Percentiles rank a stretch among this genome's conserved stretches.
Evolutionary conservation across 2,329 filamentous ascomycete genomes (phyloP).

Genomic region (Decorospora gaudefroyi): DNA sequence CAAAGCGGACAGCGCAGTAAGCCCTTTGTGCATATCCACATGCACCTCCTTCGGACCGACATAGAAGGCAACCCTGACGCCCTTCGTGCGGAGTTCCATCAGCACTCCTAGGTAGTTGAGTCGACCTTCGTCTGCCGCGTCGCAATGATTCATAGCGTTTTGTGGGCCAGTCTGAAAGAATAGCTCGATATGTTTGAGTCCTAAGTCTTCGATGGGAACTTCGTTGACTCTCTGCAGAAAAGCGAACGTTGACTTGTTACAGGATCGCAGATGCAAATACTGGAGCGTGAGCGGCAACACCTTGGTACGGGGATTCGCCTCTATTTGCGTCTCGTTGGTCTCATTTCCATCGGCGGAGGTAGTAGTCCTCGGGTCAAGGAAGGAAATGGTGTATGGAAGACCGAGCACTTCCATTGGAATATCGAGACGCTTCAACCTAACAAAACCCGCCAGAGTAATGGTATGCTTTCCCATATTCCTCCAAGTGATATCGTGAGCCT

Average conservation of each 20-base stretch:
- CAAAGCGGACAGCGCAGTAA: slow-evolving; percentile 5
- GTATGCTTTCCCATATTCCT: slow-evolving; percentile 19
- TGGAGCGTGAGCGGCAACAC: slow-evolving; percentile 12
- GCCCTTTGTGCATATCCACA: slow-evolving; percentile 11
- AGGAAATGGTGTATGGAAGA: slow-evolving; percentile 7
- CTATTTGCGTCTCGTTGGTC: neutral
- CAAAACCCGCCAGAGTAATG: slow-evolving; percentile 13
- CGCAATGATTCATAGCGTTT: slow-evolving; percentile 15
- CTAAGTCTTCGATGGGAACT: neutral
- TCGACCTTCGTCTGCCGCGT: slow-evolving; percentile 1
- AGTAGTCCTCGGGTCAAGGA: neutral
- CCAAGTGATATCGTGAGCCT: slow-evolving; percentile 8
- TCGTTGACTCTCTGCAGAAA: slow-evolving; percentile 13
- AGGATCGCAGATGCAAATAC: slow-evolving; percentile 14
- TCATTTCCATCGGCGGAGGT: no score
- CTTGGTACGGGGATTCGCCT: slow-evolving; percentile 5
- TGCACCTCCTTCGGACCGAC: neutral
- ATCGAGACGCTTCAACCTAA: slow-evolving; percentile 13
- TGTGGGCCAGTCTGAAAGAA: slow-evolving; percentile 14
- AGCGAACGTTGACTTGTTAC: slow-evolving; percentile 11
- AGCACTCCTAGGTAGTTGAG: slow-evolving; percentile 9
- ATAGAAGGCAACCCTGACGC: slow-evolving; percentile 12
- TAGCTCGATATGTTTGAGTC: slow-evolving; percentile 18
- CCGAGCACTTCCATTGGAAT: slow-evolving; percentile 15
- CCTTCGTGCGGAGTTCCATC: slow-evolving; percentile 2